A percentile compares a stretch with the other conserved stretches of the same genome.
These are phyloP conservation scores for Fusarium sp. DNA, from an alignment of 2,329 filamentous ascomycete genomes.

Conservation along the genomic window DNA sequence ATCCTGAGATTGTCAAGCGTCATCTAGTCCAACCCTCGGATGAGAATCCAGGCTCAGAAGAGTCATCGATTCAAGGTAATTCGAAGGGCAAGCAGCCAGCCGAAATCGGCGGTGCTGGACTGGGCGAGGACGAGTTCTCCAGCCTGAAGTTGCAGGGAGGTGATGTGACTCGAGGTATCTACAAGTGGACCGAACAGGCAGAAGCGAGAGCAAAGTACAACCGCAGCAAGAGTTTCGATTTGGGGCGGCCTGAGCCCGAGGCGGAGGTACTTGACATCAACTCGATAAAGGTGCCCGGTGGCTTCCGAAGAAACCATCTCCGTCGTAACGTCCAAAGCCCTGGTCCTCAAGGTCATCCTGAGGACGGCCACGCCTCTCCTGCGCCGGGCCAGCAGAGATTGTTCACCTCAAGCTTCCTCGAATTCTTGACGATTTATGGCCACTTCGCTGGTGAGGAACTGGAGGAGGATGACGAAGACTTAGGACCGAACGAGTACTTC, in stretches of 20 bases:
- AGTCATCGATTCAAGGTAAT: slow-evolving; percentile 55
- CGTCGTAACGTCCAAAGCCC: slow-evolving; percentile 78
- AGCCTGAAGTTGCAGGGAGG: slow-evolving; percentile 93
- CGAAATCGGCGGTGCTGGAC: slow-evolving; percentile 49
- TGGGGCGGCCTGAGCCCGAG: slow-evolving; percentile 80
- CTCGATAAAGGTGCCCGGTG: slow-evolving; percentile 91
- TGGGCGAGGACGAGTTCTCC: slow-evolving; percentile 85
- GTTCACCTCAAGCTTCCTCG: slow-evolving; percentile 92
- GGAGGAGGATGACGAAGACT: slow-evolving; percentile 93
- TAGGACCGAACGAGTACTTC: slow-evolving; percentile 91
- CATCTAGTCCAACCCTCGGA: slow-evolving; percentile 81
- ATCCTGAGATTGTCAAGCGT: slow-evolving; percentile 89
- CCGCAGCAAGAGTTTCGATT: slow-evolving; percentile 88
- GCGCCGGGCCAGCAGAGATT: slow-evolving; percentile 59
- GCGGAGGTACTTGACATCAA: slow-evolving; percentile 85
- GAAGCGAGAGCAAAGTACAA: slow-evolving; percentile 74
- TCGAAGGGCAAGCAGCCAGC: slow-evolving; percentile 65
- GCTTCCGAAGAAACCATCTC: slow-evolving; percentile 90
- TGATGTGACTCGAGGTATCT: slow-evolving; percentile 93
- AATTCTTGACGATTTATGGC: slow-evolving; percentile 93
- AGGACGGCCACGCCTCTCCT: slow-evolving; percentile 49
- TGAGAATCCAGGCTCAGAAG: slow-evolving; percentile 56
- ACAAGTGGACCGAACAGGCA: slow-evolving; percentile 94
- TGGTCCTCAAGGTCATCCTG: slow-evolving; percentile 45
- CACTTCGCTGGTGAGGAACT: slow-evolving; percentile 98